Conservation (phyloP, 2,329 filamentous ascomycete species). For the Pseudogymnoascus sp. region DNA sequence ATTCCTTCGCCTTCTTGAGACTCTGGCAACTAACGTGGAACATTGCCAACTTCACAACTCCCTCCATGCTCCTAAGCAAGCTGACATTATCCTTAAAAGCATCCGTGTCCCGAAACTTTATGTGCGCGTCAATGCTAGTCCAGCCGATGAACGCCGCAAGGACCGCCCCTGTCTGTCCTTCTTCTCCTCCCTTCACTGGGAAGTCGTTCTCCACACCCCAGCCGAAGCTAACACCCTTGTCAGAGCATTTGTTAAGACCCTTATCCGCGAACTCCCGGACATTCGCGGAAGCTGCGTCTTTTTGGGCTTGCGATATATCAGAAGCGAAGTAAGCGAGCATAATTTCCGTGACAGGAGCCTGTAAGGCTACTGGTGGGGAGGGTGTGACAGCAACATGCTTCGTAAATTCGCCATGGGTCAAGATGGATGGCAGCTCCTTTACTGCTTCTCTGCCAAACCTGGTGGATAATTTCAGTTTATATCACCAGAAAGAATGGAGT, state of each 20-base stretch:
- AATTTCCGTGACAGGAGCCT: slow-evolving; percentile 13
- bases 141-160: slow-evolving; percentile 29
- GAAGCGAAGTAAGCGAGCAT: slow-evolving; percentile 5
- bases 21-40: slow-evolving; percentile 17
- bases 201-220: slow-evolving; percentile 30
- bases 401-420: slow-evolving; percentile 17
- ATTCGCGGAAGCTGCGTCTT: not conserved
- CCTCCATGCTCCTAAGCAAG: slow-evolving; percentile 16
- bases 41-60: slow-evolving; percentile 17
- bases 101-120: slow-evolving; percentile 29
- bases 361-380: slow-evolving; percentile 13
- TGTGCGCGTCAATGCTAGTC: slow-evolving; percentile 32
- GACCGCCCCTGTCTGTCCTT: slow-evolving; percentile 23
- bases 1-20: not conserved
- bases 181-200: slow-evolving; percentile 22
- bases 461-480: not conserved
- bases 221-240: slow-evolving; percentile 19
- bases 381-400: slow-evolving; percentile 19
- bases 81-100: slow-evolving; percentile 29
- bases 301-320: not conserved
- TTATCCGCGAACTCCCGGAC: not conserved
- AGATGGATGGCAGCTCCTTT: slow-evolving; percentile 17
- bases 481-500: not conserved
- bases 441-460: slow-evolving; percentile 17
- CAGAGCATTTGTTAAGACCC: slow-evolving; percentile 10